Percentiles rank a stretch among this genome's conserved stretches.
phyloP scores from a whole-genome alignment of 108 stramenopile species.

The Stephanodiscus minutulus region DNA sequence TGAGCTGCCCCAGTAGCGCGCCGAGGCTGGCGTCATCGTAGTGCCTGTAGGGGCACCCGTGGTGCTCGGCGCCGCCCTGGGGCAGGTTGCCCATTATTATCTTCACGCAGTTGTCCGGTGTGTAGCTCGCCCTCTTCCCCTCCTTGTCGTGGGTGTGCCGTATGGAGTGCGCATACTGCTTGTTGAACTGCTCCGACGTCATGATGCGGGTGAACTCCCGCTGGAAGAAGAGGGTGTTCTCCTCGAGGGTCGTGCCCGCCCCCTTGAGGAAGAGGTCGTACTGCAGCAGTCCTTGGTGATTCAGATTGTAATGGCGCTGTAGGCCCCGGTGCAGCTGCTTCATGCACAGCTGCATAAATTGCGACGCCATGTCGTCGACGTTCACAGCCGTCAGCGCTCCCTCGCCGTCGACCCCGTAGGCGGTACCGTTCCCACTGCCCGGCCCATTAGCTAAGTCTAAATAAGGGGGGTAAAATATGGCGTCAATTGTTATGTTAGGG shows the following conservation, averaged over 20 bases:
- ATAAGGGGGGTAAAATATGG: no score
- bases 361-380: constrained; percentile 61
- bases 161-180: constrained; percentile 93
- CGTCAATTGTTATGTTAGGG: no score
- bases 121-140: constrained; percentile 92
- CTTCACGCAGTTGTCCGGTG: constrained; percentile 89
- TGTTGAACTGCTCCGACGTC: constrained; percentile 88
- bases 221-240: constrained; percentile 92
- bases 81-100: constrained; percentile 90
- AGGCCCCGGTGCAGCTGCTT: constrained; percentile 82
- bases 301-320: constrained; percentile 87
- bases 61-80: constrained; percentile 84
- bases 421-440: no score
- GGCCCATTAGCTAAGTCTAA: no score
- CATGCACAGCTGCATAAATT: constrained; percentile 98
- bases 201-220: constrained; percentile 83
- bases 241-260: constrained; percentile 91
- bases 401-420: constrained; percentile 31
- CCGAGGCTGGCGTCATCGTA: constrained; percentile 78
- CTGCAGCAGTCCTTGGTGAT: constrained; percentile 94
- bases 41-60: constrained; percentile 99
- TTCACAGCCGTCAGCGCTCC: constrained; percentile 62
- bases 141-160: constrained; percentile 99
- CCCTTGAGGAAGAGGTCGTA: constrained; percentile 98
- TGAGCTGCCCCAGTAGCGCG: constrained; percentile 53